Evolutionary conservation across 2,329 filamentous ascomycete species (phyloP).

Genomic region (Harringtonia aguacate): DNA sequence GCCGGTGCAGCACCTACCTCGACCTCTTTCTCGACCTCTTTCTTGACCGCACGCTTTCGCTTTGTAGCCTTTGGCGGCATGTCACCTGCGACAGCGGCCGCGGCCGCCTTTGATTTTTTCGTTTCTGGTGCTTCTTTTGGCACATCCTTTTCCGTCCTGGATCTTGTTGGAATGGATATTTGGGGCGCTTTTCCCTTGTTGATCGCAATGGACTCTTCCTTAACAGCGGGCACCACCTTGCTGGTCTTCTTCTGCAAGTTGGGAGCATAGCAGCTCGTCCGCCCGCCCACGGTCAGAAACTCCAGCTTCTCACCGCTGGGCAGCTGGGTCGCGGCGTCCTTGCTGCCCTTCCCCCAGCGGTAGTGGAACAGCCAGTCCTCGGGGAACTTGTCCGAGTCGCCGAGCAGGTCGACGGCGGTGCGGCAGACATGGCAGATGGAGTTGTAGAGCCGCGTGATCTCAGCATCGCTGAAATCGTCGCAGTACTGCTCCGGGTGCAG

Average conservation of each 20-base stretch:
- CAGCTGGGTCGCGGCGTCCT: conserved; percentile 52
- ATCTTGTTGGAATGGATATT: conserved; percentile 9
- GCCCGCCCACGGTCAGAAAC: conserved; percentile 79
- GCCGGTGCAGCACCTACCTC: background rate
- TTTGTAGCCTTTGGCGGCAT: background rate
- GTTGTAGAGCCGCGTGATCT: conserved; percentile 62
- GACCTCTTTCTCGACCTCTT: background rate
- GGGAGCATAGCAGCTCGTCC: conserved; percentile 84
- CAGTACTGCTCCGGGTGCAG: conserved; percentile 91
- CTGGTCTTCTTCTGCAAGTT: conserved; percentile 72
- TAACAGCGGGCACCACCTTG: conserved; percentile 27
- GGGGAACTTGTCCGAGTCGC: conserved; percentile 76
- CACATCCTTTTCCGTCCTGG: conserved; percentile 9
- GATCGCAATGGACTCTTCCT: conserved; percentile 27
- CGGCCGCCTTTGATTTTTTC: conserved; percentile 2
- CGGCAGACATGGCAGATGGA: conserved; percentile 70
- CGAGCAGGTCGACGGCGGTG: conserved; percentile 66
- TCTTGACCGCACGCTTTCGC: conserved; percentile 2
- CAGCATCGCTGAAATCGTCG: conserved; percentile 62
- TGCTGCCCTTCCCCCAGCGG: conserved; percentile 83
- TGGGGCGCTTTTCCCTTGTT: conserved; percentile 15
- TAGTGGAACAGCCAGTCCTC: conserved; percentile 81
- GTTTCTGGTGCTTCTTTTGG: conserved; percentile 1
- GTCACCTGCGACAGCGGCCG: no score
- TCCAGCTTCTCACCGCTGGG: conserved; percentile 79